A percentile compares a stretch with the other conserved stretches of the same genome.
Evolutionary conservation across 2,329 filamentous ascomycete genomes (phyloP).

Genomic region (Colletotrichum truncatum): DNA sequence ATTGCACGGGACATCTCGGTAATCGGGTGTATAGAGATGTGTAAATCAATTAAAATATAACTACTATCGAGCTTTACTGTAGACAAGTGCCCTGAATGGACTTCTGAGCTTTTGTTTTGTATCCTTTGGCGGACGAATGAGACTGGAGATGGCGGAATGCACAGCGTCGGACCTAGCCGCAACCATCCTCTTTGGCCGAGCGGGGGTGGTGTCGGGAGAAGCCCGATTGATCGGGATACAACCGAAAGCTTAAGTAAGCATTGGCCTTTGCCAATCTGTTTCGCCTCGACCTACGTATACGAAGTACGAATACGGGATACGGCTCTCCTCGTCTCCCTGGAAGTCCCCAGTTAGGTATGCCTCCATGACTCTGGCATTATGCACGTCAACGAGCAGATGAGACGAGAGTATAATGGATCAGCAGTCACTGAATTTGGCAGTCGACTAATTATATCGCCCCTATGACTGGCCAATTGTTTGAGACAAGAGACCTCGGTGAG

Average conservation of each 20-base stretch:
- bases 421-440: not conserved
- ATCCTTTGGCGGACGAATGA: too few relatives aligned
- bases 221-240: too few relatives aligned
- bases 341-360: not conserved
- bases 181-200: too few relatives aligned
- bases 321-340: not conserved
- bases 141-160: too few relatives aligned
- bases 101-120: too few relatives aligned
- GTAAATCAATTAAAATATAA: not conserved
- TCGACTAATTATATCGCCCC: not conserved
- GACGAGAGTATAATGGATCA: not conserved
- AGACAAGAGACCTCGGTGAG: not conserved
- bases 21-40: not conserved
- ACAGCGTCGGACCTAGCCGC: too few relatives aligned
- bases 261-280: too few relatives aligned
- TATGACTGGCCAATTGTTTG: too few relatives aligned
- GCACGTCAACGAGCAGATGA: not conserved
- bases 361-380: not conserved
- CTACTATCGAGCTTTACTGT: not conserved
- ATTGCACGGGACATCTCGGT: not conserved
- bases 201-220: too few relatives aligned
- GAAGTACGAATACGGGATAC: too few relatives aligned
- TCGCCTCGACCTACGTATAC: too few relatives aligned
- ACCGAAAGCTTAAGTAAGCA: too few relatives aligned
- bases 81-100: not conserved